Percentiles rank a stretch among this genome's conserved stretches.
These are phyloP conservation scores for Ceratocystis diversiconidia DNA, from an alignment of 2,329 filamentous ascomycete species.

Conservation along the genomic window DNA sequence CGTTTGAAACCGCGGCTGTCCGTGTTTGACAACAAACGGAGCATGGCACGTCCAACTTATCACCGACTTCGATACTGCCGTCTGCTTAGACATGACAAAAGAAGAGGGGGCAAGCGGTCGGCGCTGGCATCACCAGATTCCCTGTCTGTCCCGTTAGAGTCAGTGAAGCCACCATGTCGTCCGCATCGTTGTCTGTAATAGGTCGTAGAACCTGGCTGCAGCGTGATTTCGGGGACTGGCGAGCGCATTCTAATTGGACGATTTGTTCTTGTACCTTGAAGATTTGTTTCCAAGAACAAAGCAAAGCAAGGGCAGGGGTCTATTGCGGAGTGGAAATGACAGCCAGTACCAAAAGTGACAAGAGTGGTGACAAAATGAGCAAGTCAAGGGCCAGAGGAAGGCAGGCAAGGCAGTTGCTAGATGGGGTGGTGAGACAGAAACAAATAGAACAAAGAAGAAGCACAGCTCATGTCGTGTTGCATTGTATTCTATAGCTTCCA, in stretches of 20 bases:
- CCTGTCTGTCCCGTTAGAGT: no score
- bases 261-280: not conserved
- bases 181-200: not conserved
- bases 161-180: no score
- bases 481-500: not conserved
- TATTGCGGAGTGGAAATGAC: not conserved
- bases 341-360: not conserved
- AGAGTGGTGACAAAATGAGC: not conserved
- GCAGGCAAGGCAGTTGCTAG: not conserved
- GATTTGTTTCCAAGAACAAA: not conserved
- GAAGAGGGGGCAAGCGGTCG: no score
- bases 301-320: not conserved
- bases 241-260: not conserved
- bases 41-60: no score
- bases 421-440: not conserved
- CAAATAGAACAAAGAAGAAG: constrained; percentile 3
- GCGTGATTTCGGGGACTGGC: not conserved
- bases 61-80: no score
- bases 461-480: not conserved
- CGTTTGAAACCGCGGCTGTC: not conserved
- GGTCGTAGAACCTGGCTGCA: not conserved
- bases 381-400: not conserved
- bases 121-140: no score
- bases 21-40: not conserved
- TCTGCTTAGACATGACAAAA: no score